Evolutionary conservation across 345 rosid genomes (phyloP), one percentile per base, ranked within the genome.

Genomic region (Combretum micranthum): DNA sequence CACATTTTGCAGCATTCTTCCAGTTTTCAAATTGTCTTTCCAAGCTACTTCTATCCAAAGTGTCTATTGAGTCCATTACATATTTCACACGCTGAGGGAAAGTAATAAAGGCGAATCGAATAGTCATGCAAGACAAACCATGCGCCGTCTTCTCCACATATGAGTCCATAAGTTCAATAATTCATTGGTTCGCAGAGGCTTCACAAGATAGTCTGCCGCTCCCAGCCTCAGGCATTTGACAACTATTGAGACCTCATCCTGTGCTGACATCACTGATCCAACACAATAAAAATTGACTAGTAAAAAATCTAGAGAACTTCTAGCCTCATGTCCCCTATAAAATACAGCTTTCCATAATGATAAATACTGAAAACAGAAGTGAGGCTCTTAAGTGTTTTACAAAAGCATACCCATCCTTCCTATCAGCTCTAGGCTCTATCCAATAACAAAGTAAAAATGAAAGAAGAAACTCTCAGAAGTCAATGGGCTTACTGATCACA

Each of bases 401-500:
- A 32, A 32, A 7, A 32, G 39, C 1, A 4, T 4, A 32, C 39
- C 39, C 39, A 4, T 32, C 39, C 39, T 32, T 7, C 39, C 39
- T 32, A 32, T 32, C 39, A 32, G 39, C 39, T 32, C 39, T 32
- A 7, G 39, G 10, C 10, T 32, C 39, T 32, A 32, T 32, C 39
- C 39, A 32, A 32, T 4, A 32, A 7, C 39, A 32, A 32, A 32
- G 39, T 1, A 45, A 32, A 9, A 3, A n/a, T 44, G 50, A 52
- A 15, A 60, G 17, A 57, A 53, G 59, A 49, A 10, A 45, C 50
- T 25, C 32, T 25, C 6, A 3, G 6, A 42, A 19, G 15, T 66
- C 47, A 39, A 54, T 25, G 72, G 64, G 74, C 97, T 78, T 79
- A 93, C 99, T 93, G 67, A 93, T 93, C 50, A 93, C 94, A 60